Evolutionary conservation across 2,329 filamentous ascomycete species (phyloP), one percentile per base, ranked within the genome.

Genomic region (Epichloe scottii): DNA sequence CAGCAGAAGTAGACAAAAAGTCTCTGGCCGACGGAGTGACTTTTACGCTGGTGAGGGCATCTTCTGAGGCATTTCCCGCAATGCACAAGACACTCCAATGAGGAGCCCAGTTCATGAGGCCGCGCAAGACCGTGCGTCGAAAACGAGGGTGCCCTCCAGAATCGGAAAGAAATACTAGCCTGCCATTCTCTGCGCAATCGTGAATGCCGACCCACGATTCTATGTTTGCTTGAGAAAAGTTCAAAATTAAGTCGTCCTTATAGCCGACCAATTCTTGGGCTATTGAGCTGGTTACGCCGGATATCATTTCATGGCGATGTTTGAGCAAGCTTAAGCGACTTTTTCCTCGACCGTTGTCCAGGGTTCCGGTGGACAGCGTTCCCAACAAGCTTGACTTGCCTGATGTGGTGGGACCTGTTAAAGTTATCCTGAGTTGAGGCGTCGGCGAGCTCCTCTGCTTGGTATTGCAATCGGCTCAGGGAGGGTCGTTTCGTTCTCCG

Each of bases 121-220:
- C 89, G 53, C 91, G 81, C 49, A 97, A 74, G 2, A 89, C 91
- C 5, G 91, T 97, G 51, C 93, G 83, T 46, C 89, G 80, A 66
- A 93, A 98, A 43, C 89, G 82, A 38, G 90, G 85, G 56, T 95
- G 87, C 0, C 93, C 93, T 15, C 91, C 91, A 44, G 91, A 94
- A 66, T 98, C 93, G 0, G 89, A 88, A 6, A 97, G 73, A 58
- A 96, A 90, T 5, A 93, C 88, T 3, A 98, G 69, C 19, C 90
- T 82, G 3, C 84, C 87, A 53, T 76, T 69, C 54, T 84, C 80
- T 0, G 88, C 81, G 46, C 82, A 79, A 38, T 87, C 84, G 64
- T 98, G 93, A 49, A 97, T 93, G 63, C 96, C 91, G 49, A 87
- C 83, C 93, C 93, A 98, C 0, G 89, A 90, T 53, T 89, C 87